phyloP scores from a whole-genome alignment of 108 stramenopile genomes.

The Epithemia pelagica region DNA sequence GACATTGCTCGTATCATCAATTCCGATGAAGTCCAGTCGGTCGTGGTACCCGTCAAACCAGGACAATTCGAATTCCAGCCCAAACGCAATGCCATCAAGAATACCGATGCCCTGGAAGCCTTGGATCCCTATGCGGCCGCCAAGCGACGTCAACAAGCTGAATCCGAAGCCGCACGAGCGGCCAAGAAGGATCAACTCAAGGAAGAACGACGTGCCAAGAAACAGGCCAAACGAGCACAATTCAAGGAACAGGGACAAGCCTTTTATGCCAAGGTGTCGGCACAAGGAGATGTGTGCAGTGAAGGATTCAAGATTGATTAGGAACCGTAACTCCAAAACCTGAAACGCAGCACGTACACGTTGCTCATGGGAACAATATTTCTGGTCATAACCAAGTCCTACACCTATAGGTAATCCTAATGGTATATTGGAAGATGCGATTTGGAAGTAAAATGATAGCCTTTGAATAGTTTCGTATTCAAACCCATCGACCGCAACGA shows the following conservation, averaged over 20 bases:
- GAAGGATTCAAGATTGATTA: constrained; percentile 61
- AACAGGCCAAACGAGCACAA: constrained; percentile 54
- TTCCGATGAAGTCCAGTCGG: constrained; percentile 95
- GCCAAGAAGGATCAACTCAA: constrained; percentile 54
- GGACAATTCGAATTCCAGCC: constrained; percentile 57
- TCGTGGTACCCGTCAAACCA: constrained; percentile 83
- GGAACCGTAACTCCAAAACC: neutral
- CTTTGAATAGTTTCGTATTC: too few relatives aligned
- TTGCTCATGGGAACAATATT: too few relatives aligned
- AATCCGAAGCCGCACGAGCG: constrained; percentile 54
- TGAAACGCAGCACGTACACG: too few relatives aligned
- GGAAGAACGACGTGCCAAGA: constrained; percentile 47
- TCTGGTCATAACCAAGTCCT: too few relatives aligned
- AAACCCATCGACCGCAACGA: too few relatives aligned
- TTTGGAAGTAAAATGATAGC: too few relatives aligned
- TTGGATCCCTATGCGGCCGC: constrained; percentile 94
- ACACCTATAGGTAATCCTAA: too few relatives aligned
- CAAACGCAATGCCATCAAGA: constrained; percentile 94
- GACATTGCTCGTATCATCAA: constrained; percentile 98
- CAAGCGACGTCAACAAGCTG: constrained; percentile 62
- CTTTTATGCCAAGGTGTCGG: constrained; percentile 62
- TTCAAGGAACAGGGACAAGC: constrained; percentile 72
- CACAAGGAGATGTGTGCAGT: constrained; percentile 81
- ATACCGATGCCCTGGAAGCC: constrained; percentile 78
- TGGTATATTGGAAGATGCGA: too few relatives aligned